phyloP scores from a whole-genome alignment of 2,329 filamentous ascomycete species.

The Metarhizium anisopliae region DNA sequence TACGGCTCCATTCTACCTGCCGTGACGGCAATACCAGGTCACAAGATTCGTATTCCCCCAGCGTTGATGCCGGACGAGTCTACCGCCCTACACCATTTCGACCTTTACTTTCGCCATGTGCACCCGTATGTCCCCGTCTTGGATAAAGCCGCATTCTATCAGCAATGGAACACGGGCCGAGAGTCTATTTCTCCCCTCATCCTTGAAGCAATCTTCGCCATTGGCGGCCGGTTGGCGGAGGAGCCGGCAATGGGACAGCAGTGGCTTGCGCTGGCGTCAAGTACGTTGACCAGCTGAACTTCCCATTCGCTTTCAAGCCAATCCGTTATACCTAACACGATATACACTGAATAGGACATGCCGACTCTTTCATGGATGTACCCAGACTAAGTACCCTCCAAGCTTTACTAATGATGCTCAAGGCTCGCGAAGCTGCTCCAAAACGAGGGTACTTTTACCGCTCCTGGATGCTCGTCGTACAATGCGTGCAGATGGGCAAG shows the following conservation, averaged over 20 bases:
- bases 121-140: slow-evolving; percentile 90
- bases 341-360: slow-evolving; percentile 54
- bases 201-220: slow-evolving; percentile 84
- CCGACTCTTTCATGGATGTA: slow-evolving; percentile 88
- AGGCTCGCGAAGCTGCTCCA: slow-evolving; percentile 83
- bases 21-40: slow-evolving; percentile 57
- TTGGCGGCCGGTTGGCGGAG: slow-evolving; percentile 74
- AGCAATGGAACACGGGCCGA: slow-evolving; percentile 79
- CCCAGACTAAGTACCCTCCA: slow-evolving; percentile 87
- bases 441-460: slow-evolving; percentile 94
- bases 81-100: slow-evolving; percentile 73
- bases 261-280: slow-evolving; percentile 84
- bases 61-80: slow-evolving; percentile 89
- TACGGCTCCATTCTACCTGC: slow-evolving; percentile 62
- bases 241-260: slow-evolving; percentile 79
- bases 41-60: slow-evolving; percentile 78
- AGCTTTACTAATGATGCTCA: slow-evolving; percentile 76
- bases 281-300: slow-evolving; percentile 35
- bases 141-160: slow-evolving; percentile 72
- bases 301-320: background rate
- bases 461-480: slow-evolving; percentile 93
- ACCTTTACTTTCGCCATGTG: slow-evolving; percentile 82
- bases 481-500: slow-evolving; percentile 86
- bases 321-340: background rate
- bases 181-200: slow-evolving; percentile 83